Percentiles rank a stretch among this genome's conserved stretches.
phyloP scores from a whole-genome alignment of 768 basidiomycete species.

The Lactarius evosmus region DNA sequence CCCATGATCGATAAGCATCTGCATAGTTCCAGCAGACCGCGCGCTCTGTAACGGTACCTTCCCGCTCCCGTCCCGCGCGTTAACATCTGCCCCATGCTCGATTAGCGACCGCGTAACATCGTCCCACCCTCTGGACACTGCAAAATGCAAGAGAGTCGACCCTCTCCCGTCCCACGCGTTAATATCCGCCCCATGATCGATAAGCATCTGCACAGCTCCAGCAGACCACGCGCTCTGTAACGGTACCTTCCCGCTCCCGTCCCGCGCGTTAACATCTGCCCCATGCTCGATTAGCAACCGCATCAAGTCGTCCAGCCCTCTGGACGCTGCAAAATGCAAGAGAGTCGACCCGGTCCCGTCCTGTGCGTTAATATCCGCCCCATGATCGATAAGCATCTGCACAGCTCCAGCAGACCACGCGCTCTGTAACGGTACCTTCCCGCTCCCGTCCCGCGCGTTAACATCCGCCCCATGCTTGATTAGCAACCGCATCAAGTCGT shows the following conservation, averaged over 20 bases:
- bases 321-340: background rate
- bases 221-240: background rate
- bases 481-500: background rate
- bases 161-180: too few relatives aligned
- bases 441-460: too few relatives aligned
- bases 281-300: background rate
- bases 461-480: too few relatives aligned
- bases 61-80: too few relatives aligned
- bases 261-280: too few relatives aligned
- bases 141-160: too few relatives aligned
- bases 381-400: background rate
- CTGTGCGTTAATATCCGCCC: background rate
- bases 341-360: background rate
- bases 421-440: background rate
- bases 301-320: background rate
- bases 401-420: background rate
- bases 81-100: too few relatives aligned
- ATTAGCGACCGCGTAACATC: too few relatives aligned
- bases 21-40: background rate
- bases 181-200: too few relatives aligned
- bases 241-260: background rate
- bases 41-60: background rate
- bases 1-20: too few relatives aligned
- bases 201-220: background rate
- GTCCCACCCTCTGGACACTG: too few relatives aligned